phyloP scores from a whole-genome alignment of 192 early-diverging fungal genomes.

The Coemansia reversa region DNA sequence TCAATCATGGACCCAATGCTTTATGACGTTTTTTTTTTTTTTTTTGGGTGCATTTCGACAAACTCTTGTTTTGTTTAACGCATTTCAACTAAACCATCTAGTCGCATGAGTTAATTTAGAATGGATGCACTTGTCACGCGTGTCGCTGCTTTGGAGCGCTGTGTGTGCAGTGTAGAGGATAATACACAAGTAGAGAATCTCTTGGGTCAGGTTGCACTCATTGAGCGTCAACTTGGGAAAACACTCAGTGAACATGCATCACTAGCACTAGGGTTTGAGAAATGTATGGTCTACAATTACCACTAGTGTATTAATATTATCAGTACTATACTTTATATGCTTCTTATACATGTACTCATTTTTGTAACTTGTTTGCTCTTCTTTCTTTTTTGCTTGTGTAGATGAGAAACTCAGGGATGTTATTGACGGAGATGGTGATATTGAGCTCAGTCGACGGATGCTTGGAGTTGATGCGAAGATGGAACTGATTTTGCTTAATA shows the following conservation, averaged over 20 bases:
- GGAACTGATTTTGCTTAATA: constrained; percentile 42
- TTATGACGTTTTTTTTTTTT: too few species aligned
- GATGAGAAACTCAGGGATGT: constrained; percentile 38
- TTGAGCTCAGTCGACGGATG: constrained; percentile 36
- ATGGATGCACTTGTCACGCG: constrained; percentile 37
- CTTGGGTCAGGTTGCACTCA: constrained; percentile 25
- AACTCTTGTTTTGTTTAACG: neutral
- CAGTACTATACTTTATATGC: neutral
- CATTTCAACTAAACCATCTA: constrained; percentile 1
- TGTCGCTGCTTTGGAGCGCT: constrained; percentile 39
- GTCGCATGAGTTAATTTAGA: neutral
- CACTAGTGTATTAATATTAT: neutral
- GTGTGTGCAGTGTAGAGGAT: constrained; percentile 17
- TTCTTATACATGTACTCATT: neutral
- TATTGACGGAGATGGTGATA: constrained; percentile 48
- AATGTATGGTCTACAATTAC: constrained; percentile 21
- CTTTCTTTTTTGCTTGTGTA: constrained; percentile 1
- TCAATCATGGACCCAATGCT: neutral
- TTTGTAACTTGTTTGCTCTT: neutral
- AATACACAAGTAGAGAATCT: constrained; percentile 6
- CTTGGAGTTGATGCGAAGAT: constrained; percentile 42
- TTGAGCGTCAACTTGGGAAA: constrained; percentile 29
- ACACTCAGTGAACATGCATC: constrained; percentile 25
- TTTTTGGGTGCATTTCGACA: neutral
- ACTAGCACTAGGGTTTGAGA: constrained; percentile 26